Evolutionary conservation across 306 rosid genomes (phyloP), one percentile per base, ranked within the genome.

Genomic region (Ziziphus jujuba): DNA sequence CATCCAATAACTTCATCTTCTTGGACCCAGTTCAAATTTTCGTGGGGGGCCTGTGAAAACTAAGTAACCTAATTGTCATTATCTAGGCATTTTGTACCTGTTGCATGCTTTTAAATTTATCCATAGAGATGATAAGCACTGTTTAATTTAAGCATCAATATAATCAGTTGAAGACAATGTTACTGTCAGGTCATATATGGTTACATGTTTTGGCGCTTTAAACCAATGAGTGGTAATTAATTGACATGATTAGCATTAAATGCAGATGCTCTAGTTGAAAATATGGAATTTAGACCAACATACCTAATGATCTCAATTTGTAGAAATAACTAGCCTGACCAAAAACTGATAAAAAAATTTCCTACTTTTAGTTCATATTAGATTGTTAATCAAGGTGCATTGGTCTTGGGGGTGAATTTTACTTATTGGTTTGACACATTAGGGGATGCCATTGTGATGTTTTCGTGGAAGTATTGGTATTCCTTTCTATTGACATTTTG

Each of bases 1-100:
- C 59, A 49, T 48, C 59, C 63, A 24, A 65, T n/a, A 47, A 17
- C 11, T 60, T 61, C 50, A 40, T 23, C 59, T 22, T 45, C 34
- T 19, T 57, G 23, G 57, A 5, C 16, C 7, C 14, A 28, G 22
- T 68, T 76, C 23, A 19, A 7, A 57, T 56, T 63, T 59, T 11
- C 43, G 22, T 48, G 12, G 52, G 31, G 25, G 52, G 55, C 59
- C 22, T 15, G 2, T 33, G 23, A 12, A 52, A 31, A 44, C 12
- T 34, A 52, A 15, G 59, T 59, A 33, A 22, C 20, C 67, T 57
- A 34, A 52, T 15, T 21, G 20, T 14, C 17, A 22, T 66, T 13
- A 62, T 51, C 55, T 51, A 24, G 12, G 50, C 13, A 15, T 24
- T 13, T 14, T 40, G 16, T 69, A 43, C 44, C 9, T 48, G 1